Evolutionary conservation across 1,139 yeast species (phyloP), one percentile per base, ranked within the genome.

Genomic region (Geotrichum europaeum): DNA sequence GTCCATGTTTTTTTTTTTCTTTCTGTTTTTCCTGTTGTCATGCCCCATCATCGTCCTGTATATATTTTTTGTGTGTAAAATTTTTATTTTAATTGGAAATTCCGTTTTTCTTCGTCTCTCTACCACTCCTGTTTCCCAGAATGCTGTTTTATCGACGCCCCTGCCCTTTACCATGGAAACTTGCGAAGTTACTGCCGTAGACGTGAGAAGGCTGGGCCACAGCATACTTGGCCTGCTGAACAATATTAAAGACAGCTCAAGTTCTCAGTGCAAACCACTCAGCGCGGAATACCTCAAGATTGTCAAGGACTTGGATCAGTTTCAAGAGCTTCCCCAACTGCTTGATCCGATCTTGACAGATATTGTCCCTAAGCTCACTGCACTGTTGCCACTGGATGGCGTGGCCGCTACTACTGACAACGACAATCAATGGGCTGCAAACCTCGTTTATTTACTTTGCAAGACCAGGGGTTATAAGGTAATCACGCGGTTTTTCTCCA

Each of bases 381-480:
- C 49, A 6, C 60, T 53, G 20, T 62, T 58, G 45, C 53, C 45
- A 36, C n/a, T 20, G n/a, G 32, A 20, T 63, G 1, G 61, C 60
- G 9, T 20, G 53, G 36, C 7, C 53, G 12, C 52, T 63, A 32
- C 59, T 63, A 6, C 56, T 62, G 12, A 15, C 56, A 2, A 30
- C 28, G 18, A 56, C 55, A 47, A 49, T 59, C n/a, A 45, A 30
- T 3, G 28, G 49, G 18, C 49, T 22, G n/a, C 49, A 32, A 32
- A 65, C 6, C 61, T 70, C 7, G 74, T 87, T 49, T 89, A 90
- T 69, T 75, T 76, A 13, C 74, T 89, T 34, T 76, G 85, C 49
- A 88, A 87, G 69, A 80, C 89, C 9, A 76, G 95, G 55, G 89
- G 89, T 0, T 76, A 82, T 65, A 88, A 87, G 71, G 77, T 80